Conservation (phyloP, 441 rosid genomes). For the Populus tomentosa region DNA sequence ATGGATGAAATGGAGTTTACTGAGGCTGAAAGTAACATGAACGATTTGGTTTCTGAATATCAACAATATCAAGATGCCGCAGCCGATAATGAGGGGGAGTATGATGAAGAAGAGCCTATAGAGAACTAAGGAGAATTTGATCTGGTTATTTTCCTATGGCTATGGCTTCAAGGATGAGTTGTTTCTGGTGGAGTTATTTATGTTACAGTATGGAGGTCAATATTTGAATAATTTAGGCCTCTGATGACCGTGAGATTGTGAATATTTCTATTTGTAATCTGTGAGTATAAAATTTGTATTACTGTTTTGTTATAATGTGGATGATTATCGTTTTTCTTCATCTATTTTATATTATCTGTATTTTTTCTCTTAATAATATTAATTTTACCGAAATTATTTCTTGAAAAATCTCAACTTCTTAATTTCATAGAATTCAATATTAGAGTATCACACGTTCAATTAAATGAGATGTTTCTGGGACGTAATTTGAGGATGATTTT, state of each 20-base stretch:
- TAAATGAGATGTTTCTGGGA: too few species aligned
- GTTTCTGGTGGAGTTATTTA: background rate
- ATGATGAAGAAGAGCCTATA: slow-evolving; percentile 27
- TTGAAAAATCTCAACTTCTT: too few species aligned
- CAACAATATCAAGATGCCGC: slow-evolving; percentile 51
- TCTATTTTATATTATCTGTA: background rate
- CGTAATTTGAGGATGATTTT: too few species aligned
- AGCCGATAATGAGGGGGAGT: slow-evolving; percentile 26
- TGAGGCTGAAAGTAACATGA: slow-evolving; percentile 47
- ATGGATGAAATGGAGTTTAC: slow-evolving; percentile 59
- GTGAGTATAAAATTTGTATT: background rate
- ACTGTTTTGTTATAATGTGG: background rate
- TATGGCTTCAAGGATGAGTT: background rate
- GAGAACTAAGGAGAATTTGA: slow-evolving; percentile 10
- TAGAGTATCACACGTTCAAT: too few species aligned
- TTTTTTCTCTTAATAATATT: too few species aligned
- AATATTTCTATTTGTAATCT: background rate
- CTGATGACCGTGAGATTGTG: background rate
- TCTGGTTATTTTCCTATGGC: background rate
- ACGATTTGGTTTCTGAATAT: slow-evolving; percentile 49
- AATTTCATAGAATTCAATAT: too few species aligned
- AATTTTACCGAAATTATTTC: too few species aligned
- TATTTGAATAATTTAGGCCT: background rate
- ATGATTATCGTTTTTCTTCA: background rate
- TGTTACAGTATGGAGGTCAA: slow-evolving; percentile 16